Percentiles rank a stretch among this genome's conserved stretches.
phyloP scores from a whole-genome alignment of 805 yeast species.

The Wickerhamomyces rabaulensis region DNA sequence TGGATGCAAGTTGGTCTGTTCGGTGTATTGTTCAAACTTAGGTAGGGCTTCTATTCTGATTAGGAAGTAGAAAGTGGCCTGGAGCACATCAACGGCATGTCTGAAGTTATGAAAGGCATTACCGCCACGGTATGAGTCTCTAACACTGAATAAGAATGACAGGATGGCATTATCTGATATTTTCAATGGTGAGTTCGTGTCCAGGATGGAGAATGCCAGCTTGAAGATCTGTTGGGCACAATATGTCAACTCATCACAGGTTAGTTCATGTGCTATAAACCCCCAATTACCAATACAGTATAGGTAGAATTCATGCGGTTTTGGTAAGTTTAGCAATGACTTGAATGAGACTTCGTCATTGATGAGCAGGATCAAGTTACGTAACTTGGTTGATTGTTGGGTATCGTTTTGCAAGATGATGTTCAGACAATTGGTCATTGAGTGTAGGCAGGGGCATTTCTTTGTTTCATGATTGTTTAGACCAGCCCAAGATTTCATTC shows the following conservation, averaged over 20 bases:
- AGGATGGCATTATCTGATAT: conserved; percentile 42
- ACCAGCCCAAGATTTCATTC: conserved; percentile 41
- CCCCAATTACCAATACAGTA: conserved; percentile 56
- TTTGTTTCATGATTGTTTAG: conserved; percentile 22
- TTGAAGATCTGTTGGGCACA: conserved; percentile 53
- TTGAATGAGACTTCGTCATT: conserved; percentile 26
- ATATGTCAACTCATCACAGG: conserved; percentile 60
- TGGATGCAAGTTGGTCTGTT: conserved; percentile 15
- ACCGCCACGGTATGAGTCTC: conserved; percentile 77
- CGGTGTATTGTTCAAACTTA: conserved; percentile 17
- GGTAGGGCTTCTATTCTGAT: conserved; percentile 23
- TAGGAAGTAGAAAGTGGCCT: conserved; percentile 73
- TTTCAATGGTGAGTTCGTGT: conserved; percentile 9
- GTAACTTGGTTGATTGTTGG: conserved; percentile 8
- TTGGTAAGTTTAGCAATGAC: conserved; percentile 18
- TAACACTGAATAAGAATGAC: conserved; percentile 56
- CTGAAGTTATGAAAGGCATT: conserved; percentile 94
- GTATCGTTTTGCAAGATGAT: conserved; percentile 17
- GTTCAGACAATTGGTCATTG: conserved; percentile 30
- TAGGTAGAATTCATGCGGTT: conserved; percentile 21
- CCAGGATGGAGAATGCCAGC: conserved; percentile 31
- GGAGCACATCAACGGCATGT: conserved; percentile 94
- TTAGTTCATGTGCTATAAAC: conserved; percentile 62
- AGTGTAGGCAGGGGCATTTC: conserved; percentile 23
- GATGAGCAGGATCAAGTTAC: conserved; percentile 19